Base-by-base conservation (phyloP, 257 asterid genomes). In the Nicotiana benthamiana region DNA sequence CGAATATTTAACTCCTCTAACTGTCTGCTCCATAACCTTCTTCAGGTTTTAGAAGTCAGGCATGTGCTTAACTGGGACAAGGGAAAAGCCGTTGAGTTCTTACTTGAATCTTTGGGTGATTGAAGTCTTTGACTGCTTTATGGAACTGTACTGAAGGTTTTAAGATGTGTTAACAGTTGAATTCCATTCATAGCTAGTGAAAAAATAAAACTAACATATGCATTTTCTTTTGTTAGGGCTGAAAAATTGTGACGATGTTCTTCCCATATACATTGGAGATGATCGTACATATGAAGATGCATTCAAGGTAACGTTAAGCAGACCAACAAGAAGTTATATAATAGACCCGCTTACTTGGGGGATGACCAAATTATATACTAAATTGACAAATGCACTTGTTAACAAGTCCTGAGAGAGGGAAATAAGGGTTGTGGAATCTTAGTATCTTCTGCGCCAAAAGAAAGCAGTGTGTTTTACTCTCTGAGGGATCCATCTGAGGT, bases 231-330 rank as follows among this genome's bases (percentile, higher is more conserved):
- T 70, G 6, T 72, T 75, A 94, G 98, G 98, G 51, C 84, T 94
- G 82, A 91, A 79, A 85, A 79, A 92, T 81, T 84, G 88, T 16
- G 92, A 90, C 10, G 92, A 92, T 75, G 94, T 93, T 75, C 88
- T 94, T 68, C 98, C 98, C 34, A 92, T 94, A 86, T 94, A 94
- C 63, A 86, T 93, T 78, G 98, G 98, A 82, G 98, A 94, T 86
- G 98, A 94, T 86, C 94, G 98, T 32, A 94, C 98, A 1, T 97
- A 94, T 75, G 98, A 94, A 87, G 98, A 94, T 79, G 98, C 98
- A 83, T 95, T 95, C 80, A 95, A 93, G 98, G 98, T 91, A 87
- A 80, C 24, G 30, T 43, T 84, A 28, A 28, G 26, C 66, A 56
- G 20, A 43, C 22, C 24, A 48, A 75, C 16, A 32, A 75, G 30